Conservation (phyloP, 768 basidiomycete species). For the Russula virescens region DNA sequence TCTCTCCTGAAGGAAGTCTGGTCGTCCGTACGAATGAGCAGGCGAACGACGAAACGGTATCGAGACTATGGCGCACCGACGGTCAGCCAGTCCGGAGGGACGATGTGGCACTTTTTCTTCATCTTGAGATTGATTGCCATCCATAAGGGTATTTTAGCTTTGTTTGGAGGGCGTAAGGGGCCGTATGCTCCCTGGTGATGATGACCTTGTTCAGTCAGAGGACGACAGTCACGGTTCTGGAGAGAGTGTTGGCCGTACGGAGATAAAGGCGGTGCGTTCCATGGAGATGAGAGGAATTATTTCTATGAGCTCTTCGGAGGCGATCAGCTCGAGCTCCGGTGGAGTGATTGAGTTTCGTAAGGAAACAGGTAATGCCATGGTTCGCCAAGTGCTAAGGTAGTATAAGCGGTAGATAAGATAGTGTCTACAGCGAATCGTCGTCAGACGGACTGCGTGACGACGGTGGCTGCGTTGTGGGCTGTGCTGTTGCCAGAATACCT, state of each 20-base stretch:
- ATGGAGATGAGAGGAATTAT: conserved; percentile 86
- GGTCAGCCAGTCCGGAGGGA: conserved; percentile 84
- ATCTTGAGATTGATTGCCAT: conserved; percentile 90
- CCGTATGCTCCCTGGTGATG: conserved; percentile 80
- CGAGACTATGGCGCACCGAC: conserved; percentile 54
- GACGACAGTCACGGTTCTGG: neutral
- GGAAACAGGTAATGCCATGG: conserved; percentile 73
- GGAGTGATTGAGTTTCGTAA: conserved; percentile 72
- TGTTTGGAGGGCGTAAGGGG: conserved; percentile 83
- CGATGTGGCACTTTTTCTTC: conserved; percentile 91
- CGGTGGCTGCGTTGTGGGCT: no score
- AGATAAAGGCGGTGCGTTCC: conserved; percentile 88
- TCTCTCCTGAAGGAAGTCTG: conserved; percentile 80
- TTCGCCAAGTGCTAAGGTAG: no score
- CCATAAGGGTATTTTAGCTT: conserved; percentile 89
- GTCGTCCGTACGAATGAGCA: neutral
- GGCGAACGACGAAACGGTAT: neutral
- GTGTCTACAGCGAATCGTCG: no score
- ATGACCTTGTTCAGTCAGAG: neutral
- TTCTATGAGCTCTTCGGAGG: conserved; percentile 77
- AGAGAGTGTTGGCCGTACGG: conserved; percentile 42
- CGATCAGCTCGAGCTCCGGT: conserved; percentile 82
- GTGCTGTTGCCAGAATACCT: no score
- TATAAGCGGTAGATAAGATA: neutral
- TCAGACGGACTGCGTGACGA: no score